Percentiles rank a stretch among this genome's conserved stretches.
These are phyloP conservation scores for Heterobasidion annosum DNA, from an alignment of 1,284 basidiomycete species.

Conservation along the genomic window DNA sequence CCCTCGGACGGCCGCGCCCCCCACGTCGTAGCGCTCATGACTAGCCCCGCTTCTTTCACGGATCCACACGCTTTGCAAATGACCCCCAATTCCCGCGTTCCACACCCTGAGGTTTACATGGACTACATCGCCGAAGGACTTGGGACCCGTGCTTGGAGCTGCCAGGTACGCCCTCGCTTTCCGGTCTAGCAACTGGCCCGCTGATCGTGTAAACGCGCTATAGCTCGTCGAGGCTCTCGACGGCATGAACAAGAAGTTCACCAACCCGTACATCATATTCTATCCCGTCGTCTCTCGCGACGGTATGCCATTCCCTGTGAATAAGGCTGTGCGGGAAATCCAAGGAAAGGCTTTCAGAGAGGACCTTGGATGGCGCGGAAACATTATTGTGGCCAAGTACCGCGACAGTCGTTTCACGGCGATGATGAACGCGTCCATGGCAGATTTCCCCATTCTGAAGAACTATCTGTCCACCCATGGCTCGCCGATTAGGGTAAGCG, in stretches of 20 bases:
- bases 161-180: slow-evolving; percentile 38
- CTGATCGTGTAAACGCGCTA: neutral
- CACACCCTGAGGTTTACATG: slow-evolving; percentile 77
- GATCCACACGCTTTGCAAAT: slow-evolving; percentile 28
- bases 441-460: slow-evolving; percentile 71
- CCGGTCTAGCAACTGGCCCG: neutral
- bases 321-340: slow-evolving; percentile 64
- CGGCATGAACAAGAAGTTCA: slow-evolving; percentile 68
- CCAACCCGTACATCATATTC: slow-evolving; percentile 70
- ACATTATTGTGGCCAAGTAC: slow-evolving; percentile 70
- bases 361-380: slow-evolving; percentile 64
- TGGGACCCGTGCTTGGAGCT: slow-evolving; percentile 61
- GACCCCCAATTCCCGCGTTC: slow-evolving; percentile 40
- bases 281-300: slow-evolving; percentile 67
- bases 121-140: slow-evolving; percentile 70
- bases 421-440: slow-evolving; percentile 67
- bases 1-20: slow-evolving; percentile 45
- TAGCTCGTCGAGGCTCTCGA: slow-evolving; percentile 69
- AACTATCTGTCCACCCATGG: slow-evolving; percentile 65
- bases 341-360: slow-evolving; percentile 54
- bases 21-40: slow-evolving; percentile 61
- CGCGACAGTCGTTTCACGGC: slow-evolving; percentile 56
- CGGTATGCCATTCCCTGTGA: slow-evolving; percentile 70
- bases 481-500: slow-evolving; percentile 30
- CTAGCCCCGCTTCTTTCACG: slow-evolving; percentile 45